phyloP scores from a whole-genome alignment of 2,329 filamentous ascomycete genomes.

The Fusarium phyllophilum region DNA sequence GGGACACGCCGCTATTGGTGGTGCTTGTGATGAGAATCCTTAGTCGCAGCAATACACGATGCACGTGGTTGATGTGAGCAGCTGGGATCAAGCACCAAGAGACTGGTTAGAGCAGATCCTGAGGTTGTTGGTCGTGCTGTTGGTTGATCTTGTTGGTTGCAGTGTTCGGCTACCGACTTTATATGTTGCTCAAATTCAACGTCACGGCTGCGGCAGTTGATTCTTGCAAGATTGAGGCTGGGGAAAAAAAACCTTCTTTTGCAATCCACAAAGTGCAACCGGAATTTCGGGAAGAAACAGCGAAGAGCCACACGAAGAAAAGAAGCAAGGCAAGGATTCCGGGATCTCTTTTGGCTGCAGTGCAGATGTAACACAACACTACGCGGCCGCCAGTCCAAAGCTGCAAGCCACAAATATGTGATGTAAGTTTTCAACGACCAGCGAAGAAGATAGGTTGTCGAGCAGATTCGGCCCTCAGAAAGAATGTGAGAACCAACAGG shows the following conservation, averaged over 20 bases:
- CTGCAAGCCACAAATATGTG: slow-evolving; percentile 35
- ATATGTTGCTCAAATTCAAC: neutral
- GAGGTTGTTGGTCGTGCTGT: neutral
- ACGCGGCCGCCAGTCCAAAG: slow-evolving; percentile 16
- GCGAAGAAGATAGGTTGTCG: slow-evolving; percentile 26
- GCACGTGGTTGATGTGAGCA: slow-evolving; percentile 39
- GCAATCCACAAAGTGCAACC: neutral
- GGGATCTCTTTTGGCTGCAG: slow-evolving; percentile 19
- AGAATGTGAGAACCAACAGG: neutral
- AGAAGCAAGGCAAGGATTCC: slow-evolving; percentile 18
- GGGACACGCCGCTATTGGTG: slow-evolving; percentile 40
- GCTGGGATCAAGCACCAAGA: slow-evolving; percentile 19
- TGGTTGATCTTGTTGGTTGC: slow-evolving; percentile 12
- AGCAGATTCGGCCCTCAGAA: neutral
- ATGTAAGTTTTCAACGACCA: slow-evolving; percentile 36
- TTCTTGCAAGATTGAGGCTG: neutral
- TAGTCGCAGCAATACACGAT: slow-evolving; percentile 38
- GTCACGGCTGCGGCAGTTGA: neutral
- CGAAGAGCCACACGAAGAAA: slow-evolving; percentile 7
- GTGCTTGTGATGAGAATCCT: slow-evolving; percentile 38
- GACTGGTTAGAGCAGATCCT: slow-evolving; percentile 4
- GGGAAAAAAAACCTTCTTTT: neutral
- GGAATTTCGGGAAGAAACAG: slow-evolving; percentile 7
- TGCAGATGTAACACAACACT: slow-evolving; percentile 33
- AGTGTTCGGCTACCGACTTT: neutral